Base-by-base conservation (phyloP, 768 basidiomycete species). In the Infundibulicybe gibba region DNA sequence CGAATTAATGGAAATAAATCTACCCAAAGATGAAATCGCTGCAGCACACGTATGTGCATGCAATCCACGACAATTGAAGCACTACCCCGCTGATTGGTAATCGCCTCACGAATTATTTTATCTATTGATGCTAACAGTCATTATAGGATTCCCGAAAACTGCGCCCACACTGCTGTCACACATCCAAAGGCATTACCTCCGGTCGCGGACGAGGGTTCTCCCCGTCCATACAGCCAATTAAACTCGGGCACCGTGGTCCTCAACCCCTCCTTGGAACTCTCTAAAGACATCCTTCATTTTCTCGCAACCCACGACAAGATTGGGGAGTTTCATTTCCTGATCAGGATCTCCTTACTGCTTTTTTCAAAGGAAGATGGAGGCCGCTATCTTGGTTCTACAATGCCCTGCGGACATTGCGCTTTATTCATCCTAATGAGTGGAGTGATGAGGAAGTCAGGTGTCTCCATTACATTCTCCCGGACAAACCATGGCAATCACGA, bases 31-130 rank as follows among this genome's bases (percentile, higher is more conserved):
- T 51, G 81, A 85, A 64, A 94, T 97, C 48, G 94, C 91, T 5
- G 94, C 93, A 1, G 78, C 72, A 0, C 94, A 95, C 54, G 94
- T 83, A 12, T 99, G 95, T 59, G 84, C 93, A 3, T 99, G 95
- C 70, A 99, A 99, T 65, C 95, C 94, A 6, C 79, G 83, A 33
- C 85, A 81, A 59, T 62, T 95, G 15, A 50, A 74, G 2, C 90
- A 94, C 63, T 99, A 99, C 66, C 95, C 95, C 6, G 56, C 65
- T 3, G 93, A 97, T 61, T 99, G 95, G 97, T 77, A 53, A 59
- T 59, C 76, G 43, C 61, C 70, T 41, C 32, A 21, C 20, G 3
- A 9, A 40, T 46, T 14, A 40, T 25, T 41, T 37, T 41, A 14
- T 5, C 20, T 30, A 16, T 33, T 47, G 41, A 11, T 35, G 30